A percentile compares a stretch with the other conserved stretches of the same genome.
phyloP scores from a whole-genome alignment of 2,329 filamentous ascomycete species.

The Aspergillus pseudonomiae region DNA sequence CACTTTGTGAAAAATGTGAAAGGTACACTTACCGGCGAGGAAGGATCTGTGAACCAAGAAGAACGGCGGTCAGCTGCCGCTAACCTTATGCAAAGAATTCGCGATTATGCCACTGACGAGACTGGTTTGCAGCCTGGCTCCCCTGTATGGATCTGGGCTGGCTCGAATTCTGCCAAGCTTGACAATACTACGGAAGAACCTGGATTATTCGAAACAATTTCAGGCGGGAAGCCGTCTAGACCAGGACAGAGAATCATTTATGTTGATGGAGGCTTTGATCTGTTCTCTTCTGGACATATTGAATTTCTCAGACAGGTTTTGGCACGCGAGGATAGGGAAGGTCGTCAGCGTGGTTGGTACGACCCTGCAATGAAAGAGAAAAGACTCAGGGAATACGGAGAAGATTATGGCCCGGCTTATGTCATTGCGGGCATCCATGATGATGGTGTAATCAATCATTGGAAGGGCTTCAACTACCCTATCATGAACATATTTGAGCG shows the following conservation, averaged over 20 bases:
- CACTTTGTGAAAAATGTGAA: conserved; percentile 88
- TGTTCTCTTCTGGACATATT: conserved; percentile 96
- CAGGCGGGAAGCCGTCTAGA: conserved; percentile 70
- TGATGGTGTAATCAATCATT: conserved; percentile 90
- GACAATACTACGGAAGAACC: conserved; percentile 56
- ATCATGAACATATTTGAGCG: conserved; percentile 99
- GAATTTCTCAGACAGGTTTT: conserved; percentile 84
- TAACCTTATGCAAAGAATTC: conserved; percentile 76
- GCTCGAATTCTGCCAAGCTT: conserved; percentile 40
- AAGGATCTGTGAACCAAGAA: conserved; percentile 69
- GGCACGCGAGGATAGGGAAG: conserved; percentile 71
- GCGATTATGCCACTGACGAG: conserved; percentile 84
- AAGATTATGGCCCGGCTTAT: conserved; percentile 79
- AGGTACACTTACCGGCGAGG: conserved; percentile 67
- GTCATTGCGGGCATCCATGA: conserved; percentile 94
- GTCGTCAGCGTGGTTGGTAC: conserved; percentile 73
- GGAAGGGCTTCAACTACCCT: conserved; percentile 97
- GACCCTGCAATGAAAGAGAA: conserved; percentile 64
- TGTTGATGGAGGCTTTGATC: conserved; percentile 93
- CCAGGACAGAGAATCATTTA: conserved; percentile 87
- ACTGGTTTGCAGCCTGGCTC: conserved; percentile 76
- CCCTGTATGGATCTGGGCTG: conserved; percentile 82
- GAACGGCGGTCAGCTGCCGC: conserved; percentile 66
- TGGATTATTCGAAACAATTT: conserved; percentile 68
- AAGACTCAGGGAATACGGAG: conserved; percentile 64